Base-by-base conservation (phyloP, 2,329 filamentous ascomycete species). In the Aplosporella prunicola region DNA sequence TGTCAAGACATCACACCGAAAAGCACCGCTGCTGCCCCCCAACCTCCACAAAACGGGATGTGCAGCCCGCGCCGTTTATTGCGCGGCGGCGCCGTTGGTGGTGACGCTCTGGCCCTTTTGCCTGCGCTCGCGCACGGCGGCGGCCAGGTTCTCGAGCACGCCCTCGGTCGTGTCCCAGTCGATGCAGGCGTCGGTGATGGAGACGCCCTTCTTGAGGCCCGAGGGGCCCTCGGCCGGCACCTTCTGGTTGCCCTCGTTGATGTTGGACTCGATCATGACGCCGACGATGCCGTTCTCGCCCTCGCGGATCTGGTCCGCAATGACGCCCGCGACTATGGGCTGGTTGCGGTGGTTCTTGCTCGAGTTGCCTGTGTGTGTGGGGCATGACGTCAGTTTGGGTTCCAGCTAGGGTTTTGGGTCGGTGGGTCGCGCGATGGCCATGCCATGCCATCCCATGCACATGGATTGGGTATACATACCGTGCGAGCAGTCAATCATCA, bases 401-500 rank as follows among this genome's bases (percentile, higher is more conserved):
- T n/a, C n/a, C n/a, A n/a, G n/a, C n/a, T n/a, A n/a, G n/a, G n/a
- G n/a, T n/a, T n/a, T n/a, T n/a, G n/a, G n/a, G n/a, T n/a, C n/a
- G n/a, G n/a, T n/a, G n/a, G n/a, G n/a, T n/a, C n/a, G n/a, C n/a
- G n/a, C n/a, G n/a, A n/a, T 31, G 10, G 9, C 28, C 9, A 15
- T 16, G 15, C 9, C 28, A 14, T 9, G 10, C 20, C 11, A 14
- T 26, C 8, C 20, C 9, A 24, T 24, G 14, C 17, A 14, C 13
- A 5, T 24, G 17, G 16, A 9, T 17, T 30, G 16, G 9, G 17
- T 5, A 20, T 26, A 58, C 74, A 40, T 67, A 86, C 83, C 91
- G 59, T 98, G 91, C 15, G 88, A 95, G 72, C 91, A 98, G 64
- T 98, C 91, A 41, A 98, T 78, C 91, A 98, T 98, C 66, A 98